Base-by-base conservation (phyloP, 805 yeast species). In the Candida pseudoglaebosa region DNA sequence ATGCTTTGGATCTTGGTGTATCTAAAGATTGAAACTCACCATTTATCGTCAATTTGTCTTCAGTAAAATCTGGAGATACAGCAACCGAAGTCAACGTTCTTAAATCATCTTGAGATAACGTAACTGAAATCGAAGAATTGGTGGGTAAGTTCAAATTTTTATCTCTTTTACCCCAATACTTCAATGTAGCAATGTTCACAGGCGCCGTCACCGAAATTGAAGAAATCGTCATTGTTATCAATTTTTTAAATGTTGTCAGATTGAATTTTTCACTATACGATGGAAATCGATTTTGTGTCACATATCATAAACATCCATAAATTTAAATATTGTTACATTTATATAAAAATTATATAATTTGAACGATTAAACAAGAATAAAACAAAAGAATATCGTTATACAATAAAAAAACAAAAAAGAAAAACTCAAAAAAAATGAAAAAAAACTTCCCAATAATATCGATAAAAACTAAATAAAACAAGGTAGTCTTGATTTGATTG, bases 131-230 rank as follows among this genome's bases (percentile, higher is more conserved):
- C 20, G 97, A 89, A 9, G 95, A 85, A 69, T 93, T 93, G 38
- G 99, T 93, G 35, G 99, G 99, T 38, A 93, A 71, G 57, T 93
- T 93, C 54, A 93, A 77, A 34, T 72, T 70, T 46, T 80, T 82
- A 64, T 93, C 98, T 57, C 99, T 78, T 66, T 93, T 93, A 35
- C 99, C 99, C 99, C 99, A 93, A 70, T 93, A 93, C 67, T 93
- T 93, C 48, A 93, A 74, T 28, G 98, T 93, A 31, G 99, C 99
- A 62, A 91, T 91, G 62, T 91, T 91, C 38, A 91, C 99, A 12
- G 99, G 99, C 2, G 99, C 98, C 31, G 97, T 88, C 35, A 85
- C 81, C 4, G 96, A 80, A 7, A 96, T 93, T 33, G 78, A 62
- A 61, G 77, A 76, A 28, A 84, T 66, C 7, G 72, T 43, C 82